Evolutionary conservation across 441 rosid genomes (phyloP), one percentile per base, ranked within the genome.

Genomic region (Kokia cookei): DNA sequence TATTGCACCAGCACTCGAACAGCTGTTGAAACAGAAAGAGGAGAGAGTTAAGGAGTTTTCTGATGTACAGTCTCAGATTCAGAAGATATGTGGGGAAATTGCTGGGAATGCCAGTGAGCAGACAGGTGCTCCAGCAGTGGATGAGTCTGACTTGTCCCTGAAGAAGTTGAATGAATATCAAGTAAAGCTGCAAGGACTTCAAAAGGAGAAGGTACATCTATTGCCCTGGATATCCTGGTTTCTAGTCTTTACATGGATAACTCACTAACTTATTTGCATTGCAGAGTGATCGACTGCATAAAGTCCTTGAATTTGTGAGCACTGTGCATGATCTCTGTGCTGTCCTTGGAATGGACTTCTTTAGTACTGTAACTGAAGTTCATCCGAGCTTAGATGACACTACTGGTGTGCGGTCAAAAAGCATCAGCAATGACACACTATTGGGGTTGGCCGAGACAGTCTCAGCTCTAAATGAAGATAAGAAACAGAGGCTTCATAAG

Each of bases 361-460:
- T 93, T 65, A 84, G 87, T 32, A 90, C 96, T 2, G 90, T 96
- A 70, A 89, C 91, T 10, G 97, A 90, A 82, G 99, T 93, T 84
- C 99, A 96, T 86, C 97, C 99, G 2, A 96, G 98, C 90, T 87
- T 96, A 75, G 87, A 88, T 84, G 96, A 91, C 75, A 83, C 94
- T 37, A 83, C 86, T 3, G 85, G 84, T 74, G 88, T 81, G 77
- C 95, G 89, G 78, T 90, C 92, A 62, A 93, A 93, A 86, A 96
- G 97, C 83, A 96, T 96, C 67, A 93, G 99, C 87, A 91, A 93
- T 80, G 99, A 92, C 76, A 96, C 97, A 2, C 84, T 96, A 73
- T 87, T 93, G 19, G 85, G 91, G 74, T 84, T 96, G 84, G 98
- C 98, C 72, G 91, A 86, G 81, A 93, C 93, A 11, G 98, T 96